Evolutionary conservation across 805 yeast genomes (phyloP).

Genomic region (Myxozyma mucilagina): DNA sequence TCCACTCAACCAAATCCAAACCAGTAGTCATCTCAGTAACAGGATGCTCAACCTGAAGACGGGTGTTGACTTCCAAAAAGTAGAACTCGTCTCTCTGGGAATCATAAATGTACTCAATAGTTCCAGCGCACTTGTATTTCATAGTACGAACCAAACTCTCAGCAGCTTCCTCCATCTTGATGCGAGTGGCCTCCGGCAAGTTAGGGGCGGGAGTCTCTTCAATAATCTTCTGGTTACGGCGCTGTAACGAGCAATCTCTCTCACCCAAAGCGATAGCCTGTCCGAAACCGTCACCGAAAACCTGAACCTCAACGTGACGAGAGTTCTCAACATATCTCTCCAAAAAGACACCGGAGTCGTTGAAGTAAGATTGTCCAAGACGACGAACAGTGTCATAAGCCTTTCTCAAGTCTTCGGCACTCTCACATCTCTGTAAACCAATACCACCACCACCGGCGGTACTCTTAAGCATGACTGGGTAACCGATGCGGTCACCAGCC

Average conservation of each 20-base stretch:
- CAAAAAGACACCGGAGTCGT: constrained; percentile 92
- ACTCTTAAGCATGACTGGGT: constrained; percentile 93
- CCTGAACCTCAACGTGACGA: constrained; percentile 94
- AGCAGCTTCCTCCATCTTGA: constrained; percentile 75
- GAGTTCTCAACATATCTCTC: constrained; percentile 95
- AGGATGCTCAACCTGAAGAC: constrained; percentile 97
- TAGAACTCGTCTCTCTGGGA: constrained; percentile 83
- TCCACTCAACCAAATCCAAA: constrained; percentile 94
- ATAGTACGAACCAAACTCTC: constrained; percentile 77
- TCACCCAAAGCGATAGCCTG: constrained; percentile 93
- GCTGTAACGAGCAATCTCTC: constrained; percentile 95
- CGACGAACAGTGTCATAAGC: constrained; percentile 90
- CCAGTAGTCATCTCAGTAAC: constrained; percentile 95
- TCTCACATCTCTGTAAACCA: constrained; percentile 91
- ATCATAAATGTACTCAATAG: constrained; percentile 94
- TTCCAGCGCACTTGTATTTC: constrained; percentile 95
- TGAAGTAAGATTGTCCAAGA: constrained; percentile 90
- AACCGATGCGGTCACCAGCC: constrained; percentile 70
- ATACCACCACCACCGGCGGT: constrained; percentile 99
- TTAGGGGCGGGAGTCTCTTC: constrained; percentile 99
- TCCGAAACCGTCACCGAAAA: constrained; percentile 95
- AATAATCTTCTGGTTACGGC: constrained; percentile 93
- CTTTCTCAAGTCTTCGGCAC: constrained; percentile 72
- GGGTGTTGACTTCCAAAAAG: constrained; percentile 93
- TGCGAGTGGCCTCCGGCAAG: constrained; percentile 76